Percentiles rank a stretch among this genome's conserved stretches.
phyloP scores from a whole-genome alignment of 345 rosid genomes.

The Gossypioides kirkii region DNA sequence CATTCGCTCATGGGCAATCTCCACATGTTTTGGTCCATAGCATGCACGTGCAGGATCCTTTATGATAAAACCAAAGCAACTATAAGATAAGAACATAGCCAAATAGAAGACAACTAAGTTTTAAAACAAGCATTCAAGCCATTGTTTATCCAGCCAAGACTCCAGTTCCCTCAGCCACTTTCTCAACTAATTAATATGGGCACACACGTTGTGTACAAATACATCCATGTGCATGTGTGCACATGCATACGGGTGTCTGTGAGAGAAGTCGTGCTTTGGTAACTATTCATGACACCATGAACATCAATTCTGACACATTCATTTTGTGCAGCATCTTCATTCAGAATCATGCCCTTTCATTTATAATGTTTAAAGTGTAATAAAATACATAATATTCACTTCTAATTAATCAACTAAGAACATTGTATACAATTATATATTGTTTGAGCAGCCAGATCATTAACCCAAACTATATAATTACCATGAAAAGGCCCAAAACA shows the following conservation, averaged over 20 bases:
- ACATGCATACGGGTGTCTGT: background rate
- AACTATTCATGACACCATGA: background rate
- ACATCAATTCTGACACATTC: background rate
- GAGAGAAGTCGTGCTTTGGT: background rate
- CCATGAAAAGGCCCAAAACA: background rate
- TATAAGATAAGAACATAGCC: background rate
- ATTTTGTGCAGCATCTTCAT: background rate
- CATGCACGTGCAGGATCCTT: slow-evolving; percentile 86
- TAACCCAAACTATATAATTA: background rate
- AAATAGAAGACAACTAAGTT: background rate
- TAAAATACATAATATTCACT: background rate
- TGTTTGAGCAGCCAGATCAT: background rate
- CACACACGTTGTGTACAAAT: background rate
- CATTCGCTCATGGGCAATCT: slow-evolving; percentile 91
- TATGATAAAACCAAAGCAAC: slow-evolving; percentile 4
- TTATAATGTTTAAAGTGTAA: background rate
- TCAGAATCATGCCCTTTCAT: background rate
- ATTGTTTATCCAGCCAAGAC: background rate
- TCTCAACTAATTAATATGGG: background rate
- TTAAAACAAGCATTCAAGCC: background rate
- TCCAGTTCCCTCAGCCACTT: background rate
- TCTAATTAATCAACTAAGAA: background rate
- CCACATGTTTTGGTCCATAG: slow-evolving; percentile 97
- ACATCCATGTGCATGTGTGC: background rate
- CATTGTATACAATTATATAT: background rate